phyloP scores from a whole-genome alignment of 1,284 basidiomycete genomes.

The Ustilago hordei region DNA sequence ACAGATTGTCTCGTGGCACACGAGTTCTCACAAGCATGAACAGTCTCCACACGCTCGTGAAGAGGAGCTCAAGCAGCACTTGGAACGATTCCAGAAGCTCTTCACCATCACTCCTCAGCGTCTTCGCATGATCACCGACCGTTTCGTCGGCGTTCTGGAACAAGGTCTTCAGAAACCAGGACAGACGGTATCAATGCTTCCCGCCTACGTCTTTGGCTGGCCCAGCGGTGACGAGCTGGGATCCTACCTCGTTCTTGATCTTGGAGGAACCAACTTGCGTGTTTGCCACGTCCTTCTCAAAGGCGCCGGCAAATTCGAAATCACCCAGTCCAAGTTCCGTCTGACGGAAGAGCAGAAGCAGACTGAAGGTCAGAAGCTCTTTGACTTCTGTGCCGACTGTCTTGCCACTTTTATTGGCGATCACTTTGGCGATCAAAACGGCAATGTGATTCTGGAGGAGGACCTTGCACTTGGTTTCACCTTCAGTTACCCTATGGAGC shows the following conservation, averaged over 20 bases:
- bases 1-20: constrained; percentile 66
- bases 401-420: constrained; percentile 87
- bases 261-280: constrained; percentile 93
- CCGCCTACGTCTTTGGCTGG: constrained; percentile 97
- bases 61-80: constrained; percentile 57
- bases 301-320: constrained; percentile 94
- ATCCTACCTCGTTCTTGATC: constrained; percentile 91
- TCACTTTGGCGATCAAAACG: constrained; percentile 74
- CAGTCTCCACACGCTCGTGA: constrained; percentile 52
- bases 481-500: constrained; percentile 74
- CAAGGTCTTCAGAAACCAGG: constrained; percentile 83
- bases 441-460: constrained; percentile 77
- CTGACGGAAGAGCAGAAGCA: constrained; percentile 98
- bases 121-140: constrained; percentile 80
- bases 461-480: constrained; percentile 91
- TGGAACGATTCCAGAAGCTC: constrained; percentile 58
- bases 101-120: constrained; percentile 64
- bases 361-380: constrained; percentile 90
- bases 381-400: constrained; percentile 97
- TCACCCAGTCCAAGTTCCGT: constrained; percentile 97
- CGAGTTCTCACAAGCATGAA: constrained; percentile 58
- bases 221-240: constrained; percentile 90
- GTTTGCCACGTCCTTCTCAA: constrained; percentile 94
- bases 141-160: constrained; percentile 92
- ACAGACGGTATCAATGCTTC: constrained; percentile 94